A percentile compares a stretch with the other conserved stretches of the same genome.
Evolutionary conservation across 1,284 basidiomycete species (phyloP).

Genomic region (Hymenochaete sp.): DNA sequence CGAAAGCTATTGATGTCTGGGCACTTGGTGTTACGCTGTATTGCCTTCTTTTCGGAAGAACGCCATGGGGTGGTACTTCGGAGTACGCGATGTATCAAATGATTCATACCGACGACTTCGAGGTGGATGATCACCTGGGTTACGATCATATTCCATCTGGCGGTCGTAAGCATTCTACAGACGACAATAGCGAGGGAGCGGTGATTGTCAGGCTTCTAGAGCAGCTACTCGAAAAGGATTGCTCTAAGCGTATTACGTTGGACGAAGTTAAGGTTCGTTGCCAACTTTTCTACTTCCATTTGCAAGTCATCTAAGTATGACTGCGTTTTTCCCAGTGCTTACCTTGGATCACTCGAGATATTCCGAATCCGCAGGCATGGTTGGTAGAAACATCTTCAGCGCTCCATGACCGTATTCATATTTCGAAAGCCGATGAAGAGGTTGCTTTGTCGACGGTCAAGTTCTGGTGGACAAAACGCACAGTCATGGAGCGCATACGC

Average conservation of each 20-base stretch:
- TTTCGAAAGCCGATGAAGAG: slow-evolving; percentile 76
- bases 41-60: slow-evolving; percentile 83
- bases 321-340: slow-evolving; percentile 36
- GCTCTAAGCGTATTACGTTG: slow-evolving; percentile 69
- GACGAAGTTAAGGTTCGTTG: slow-evolving; percentile 75
- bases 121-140: slow-evolving; percentile 67
- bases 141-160: slow-evolving; percentile 51
- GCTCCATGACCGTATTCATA: slow-evolving; percentile 49
- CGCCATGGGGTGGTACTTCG: slow-evolving; percentile 60
- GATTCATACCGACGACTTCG: slow-evolving; percentile 77
- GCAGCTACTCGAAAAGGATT: slow-evolving; percentile 79
- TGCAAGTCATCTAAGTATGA: not conserved
- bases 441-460: slow-evolving; percentile 61
- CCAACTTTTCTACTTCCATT: slow-evolving; percentile 17
- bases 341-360: slow-evolving; percentile 73
- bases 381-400: slow-evolving; percentile 64
- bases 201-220: slow-evolving; percentile 69
- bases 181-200: slow-evolving; percentile 40
- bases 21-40: slow-evolving; percentile 97
- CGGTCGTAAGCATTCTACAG: slow-evolving; percentile 17
- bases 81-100: slow-evolving; percentile 82
- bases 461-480: slow-evolving; percentile 36
- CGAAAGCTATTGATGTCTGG: slow-evolving; percentile 98
- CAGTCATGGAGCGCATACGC: no score
- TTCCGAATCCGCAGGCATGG: slow-evolving; percentile 72